A percentile compares a stretch with the other conserved stretches of the same genome.
Conservation (phyloP, 2,329 filamentous ascomycete species). For the Hirsutella rhossiliensis region DNA sequence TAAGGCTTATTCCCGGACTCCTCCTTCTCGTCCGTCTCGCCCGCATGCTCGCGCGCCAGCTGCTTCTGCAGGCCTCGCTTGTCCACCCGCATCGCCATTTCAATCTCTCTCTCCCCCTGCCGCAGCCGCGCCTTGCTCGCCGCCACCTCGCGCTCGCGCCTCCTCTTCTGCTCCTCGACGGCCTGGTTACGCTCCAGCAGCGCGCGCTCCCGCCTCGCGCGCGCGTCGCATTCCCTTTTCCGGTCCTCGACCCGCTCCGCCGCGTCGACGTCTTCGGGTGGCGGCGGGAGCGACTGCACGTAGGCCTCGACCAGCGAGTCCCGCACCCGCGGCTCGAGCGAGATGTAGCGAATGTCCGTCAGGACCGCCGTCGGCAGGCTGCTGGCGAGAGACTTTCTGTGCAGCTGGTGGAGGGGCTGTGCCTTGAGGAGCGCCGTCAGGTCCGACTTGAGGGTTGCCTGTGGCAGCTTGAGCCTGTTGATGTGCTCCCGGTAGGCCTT, state of each 20-base stretch:
- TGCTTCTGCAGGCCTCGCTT: slow-evolving; percentile 56
- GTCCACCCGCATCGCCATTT: slow-evolving; percentile 55
- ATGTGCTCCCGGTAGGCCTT: slow-evolving; percentile 69
- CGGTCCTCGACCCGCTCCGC: slow-evolving; percentile 35
- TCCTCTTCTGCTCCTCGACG: slow-evolving; percentile 51
- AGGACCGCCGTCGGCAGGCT: slow-evolving; percentile 51
- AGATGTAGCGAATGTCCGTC: slow-evolving; percentile 58
- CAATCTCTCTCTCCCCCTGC: slow-evolving; percentile 56
- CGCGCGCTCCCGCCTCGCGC: slow-evolving; percentile 51
- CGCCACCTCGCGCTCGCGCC: slow-evolving; percentile 45
- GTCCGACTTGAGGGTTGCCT: slow-evolving; percentile 56
- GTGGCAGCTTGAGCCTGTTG: slow-evolving; percentile 51
- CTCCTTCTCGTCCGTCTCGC: slow-evolving; percentile 7
- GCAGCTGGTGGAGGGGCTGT: slow-evolving; percentile 45
- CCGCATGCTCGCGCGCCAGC: slow-evolving; percentile 24
- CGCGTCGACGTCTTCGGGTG: slow-evolving; percentile 31
- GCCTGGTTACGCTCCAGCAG: slow-evolving; percentile 50
- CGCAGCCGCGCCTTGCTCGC: slow-evolving; percentile 48
- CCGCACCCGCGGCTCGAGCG: slow-evolving; percentile 46
- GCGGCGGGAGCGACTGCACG: slow-evolving; percentile 49
- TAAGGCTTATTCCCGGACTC: neutral
- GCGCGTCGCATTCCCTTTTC: slow-evolving; percentile 35
- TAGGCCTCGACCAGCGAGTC: slow-evolving; percentile 56
- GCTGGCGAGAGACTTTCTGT: slow-evolving; percentile 42
- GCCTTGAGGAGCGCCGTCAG: slow-evolving; percentile 52